Evolutionary conservation across 306 rosid species (phyloP).

Genomic region (Rubus idaeus): DNA sequence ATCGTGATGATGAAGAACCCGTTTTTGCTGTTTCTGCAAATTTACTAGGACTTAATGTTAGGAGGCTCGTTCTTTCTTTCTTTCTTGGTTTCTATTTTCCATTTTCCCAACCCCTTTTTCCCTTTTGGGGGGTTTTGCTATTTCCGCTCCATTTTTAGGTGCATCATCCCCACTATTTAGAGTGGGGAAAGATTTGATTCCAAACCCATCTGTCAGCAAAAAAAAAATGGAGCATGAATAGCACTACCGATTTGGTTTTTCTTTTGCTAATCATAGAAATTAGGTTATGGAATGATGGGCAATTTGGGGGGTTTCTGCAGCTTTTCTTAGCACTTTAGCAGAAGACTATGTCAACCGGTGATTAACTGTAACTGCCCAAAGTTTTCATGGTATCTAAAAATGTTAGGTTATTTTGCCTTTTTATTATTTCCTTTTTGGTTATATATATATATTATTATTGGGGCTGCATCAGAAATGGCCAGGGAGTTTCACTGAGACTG

Average conservation of each 20-base stretch:
- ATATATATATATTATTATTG: not conserved
- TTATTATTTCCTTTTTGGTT: not conserved
- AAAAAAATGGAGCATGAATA: slow-evolving; percentile 46
- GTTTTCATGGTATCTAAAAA: slow-evolving; percentile 27
- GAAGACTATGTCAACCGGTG: slow-evolving; percentile 46
- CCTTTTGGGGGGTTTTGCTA: slow-evolving; percentile 37
- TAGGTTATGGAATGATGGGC: slow-evolving; percentile 19
- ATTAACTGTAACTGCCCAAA: slow-evolving; percentile 40
- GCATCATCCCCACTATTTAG: not conserved
- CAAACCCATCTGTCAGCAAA: not conserved
- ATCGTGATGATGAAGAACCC: not conserved
- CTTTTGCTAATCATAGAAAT: slow-evolving; percentile 31
- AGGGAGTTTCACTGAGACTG: not conserved
- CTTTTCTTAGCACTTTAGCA: slow-evolving; percentile 37
- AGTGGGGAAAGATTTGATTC: not conserved
- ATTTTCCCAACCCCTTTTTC: slow-evolving; percentile 3
- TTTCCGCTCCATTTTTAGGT: slow-evolving; percentile 48
- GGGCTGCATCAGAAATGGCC: not conserved
- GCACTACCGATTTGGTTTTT: slow-evolving; percentile 28
- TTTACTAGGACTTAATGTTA: slow-evolving; percentile 20
- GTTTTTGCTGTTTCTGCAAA: not conserved
- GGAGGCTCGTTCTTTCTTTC: slow-evolving; percentile 24
- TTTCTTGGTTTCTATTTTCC: slow-evolving; percentile 1
- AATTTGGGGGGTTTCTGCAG: slow-evolving; percentile 17
- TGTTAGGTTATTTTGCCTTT: slow-evolving; percentile 25